Evolutionary conservation across 345 rosid genomes (phyloP).

Genomic region (Passiflora organensis): DNA sequence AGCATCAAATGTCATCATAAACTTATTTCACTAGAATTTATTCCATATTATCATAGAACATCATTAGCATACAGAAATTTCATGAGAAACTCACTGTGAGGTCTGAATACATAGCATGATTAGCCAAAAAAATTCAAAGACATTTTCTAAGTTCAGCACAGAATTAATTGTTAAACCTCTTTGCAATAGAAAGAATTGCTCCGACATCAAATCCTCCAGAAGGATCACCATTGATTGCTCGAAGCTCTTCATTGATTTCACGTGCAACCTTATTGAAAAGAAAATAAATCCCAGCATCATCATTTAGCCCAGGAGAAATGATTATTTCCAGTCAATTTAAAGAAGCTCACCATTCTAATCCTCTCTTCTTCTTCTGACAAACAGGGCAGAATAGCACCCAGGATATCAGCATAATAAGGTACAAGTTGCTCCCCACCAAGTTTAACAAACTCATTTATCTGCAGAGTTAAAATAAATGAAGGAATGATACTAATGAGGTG

Average conservation of each 20-base stretch:
- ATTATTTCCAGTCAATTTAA: slow-evolving; percentile 9
- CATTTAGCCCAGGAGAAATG: slow-evolving; percentile 3
- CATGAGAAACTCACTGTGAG: no score
- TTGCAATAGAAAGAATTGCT: slow-evolving; percentile 82
- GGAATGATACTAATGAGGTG: neutral
- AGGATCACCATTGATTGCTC: slow-evolving; percentile 74
- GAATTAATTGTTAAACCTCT: slow-evolving; percentile 57
- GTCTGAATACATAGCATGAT: no score
- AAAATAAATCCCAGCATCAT: slow-evolving; percentile 5
- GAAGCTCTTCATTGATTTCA: slow-evolving; percentile 98
- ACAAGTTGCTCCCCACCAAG: slow-evolving; percentile 99
- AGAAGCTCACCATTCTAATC: slow-evolving; percentile 83
- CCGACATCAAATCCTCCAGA: slow-evolving; percentile 82
- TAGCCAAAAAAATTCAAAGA: no score
- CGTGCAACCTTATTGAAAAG: slow-evolving; percentile 71
- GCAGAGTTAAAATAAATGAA: slow-evolving; percentile 22
- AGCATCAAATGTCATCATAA: no score
- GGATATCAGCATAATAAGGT: slow-evolving; percentile 87
- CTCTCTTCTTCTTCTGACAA: slow-evolving; percentile 99
- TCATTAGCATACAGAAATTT: no score
- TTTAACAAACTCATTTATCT: slow-evolving; percentile 98
- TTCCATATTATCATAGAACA: no score
- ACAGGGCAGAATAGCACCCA: slow-evolving; percentile 96
- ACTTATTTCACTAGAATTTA: no score
- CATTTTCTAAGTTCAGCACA: no score